phyloP scores from a whole-genome alignment of 1,284 basidiomycete genomes.

The Apiotrichum sp. region DNA sequence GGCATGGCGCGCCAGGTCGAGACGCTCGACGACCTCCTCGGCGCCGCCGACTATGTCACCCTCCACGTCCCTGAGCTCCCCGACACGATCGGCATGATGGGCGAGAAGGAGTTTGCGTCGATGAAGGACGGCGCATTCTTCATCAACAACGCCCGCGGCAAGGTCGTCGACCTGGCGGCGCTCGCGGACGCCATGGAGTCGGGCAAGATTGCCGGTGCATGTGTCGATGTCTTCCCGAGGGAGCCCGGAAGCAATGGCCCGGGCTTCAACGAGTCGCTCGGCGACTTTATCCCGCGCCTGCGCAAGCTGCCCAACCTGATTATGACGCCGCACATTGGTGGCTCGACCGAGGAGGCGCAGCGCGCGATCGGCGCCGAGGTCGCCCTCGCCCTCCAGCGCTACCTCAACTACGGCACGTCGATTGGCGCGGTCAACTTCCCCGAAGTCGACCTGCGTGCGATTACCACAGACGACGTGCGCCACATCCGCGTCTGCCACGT shows the following conservation, averaged over 20 bases:
- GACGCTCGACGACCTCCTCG: constrained; percentile 69
- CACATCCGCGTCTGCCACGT: constrained; percentile 91
- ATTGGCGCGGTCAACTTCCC: constrained; percentile 97
- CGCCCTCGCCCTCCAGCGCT: constrained; percentile 73
- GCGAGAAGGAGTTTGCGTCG: constrained; percentile 63
- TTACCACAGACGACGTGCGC: constrained; percentile 70
- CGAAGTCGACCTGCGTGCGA: constrained; percentile 91
- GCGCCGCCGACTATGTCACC: constrained; percentile 84
- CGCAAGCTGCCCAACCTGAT: constrained; percentile 78
- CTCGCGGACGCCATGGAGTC: constrained; percentile 75
- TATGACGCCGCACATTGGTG: constrained; percentile 96
- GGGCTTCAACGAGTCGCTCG: constrained; percentile 74
- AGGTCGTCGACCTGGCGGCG: constrained; percentile 89
- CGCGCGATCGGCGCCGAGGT: constrained; percentile 97
- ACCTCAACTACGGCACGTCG: constrained; percentile 87
- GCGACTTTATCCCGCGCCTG: constrained; percentile 69
- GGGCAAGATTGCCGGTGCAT: constrained; percentile 84
- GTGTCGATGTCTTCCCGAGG: constrained; percentile 88
- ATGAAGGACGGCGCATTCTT: constrained; percentile 97
- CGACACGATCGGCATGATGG: constrained; percentile 95
- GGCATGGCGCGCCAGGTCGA: constrained; percentile 88
- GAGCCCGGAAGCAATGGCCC: constrained; percentile 89
- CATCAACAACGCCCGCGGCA: constrained; percentile 96
- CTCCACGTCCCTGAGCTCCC: constrained; percentile 95
- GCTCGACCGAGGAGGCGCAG: constrained; percentile 98